Conservation (phyloP, 2,329 filamentous ascomycete genomes). For the Phialophora expanda region DNA sequence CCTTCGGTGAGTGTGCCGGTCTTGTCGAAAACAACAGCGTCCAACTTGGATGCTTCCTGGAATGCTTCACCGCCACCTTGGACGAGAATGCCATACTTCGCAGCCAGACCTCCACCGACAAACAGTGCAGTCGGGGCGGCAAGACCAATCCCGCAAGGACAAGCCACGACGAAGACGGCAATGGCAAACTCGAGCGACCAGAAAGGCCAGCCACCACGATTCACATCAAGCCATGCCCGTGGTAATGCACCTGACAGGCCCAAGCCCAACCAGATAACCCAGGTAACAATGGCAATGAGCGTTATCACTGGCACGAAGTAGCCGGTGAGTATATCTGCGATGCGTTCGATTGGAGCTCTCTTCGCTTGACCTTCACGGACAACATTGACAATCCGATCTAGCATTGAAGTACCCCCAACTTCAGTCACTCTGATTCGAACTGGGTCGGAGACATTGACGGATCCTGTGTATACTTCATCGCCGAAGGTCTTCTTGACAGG, state of each 20-base stretch:
- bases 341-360: constrained; percentile 54
- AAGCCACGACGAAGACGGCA: constrained; percentile 84
- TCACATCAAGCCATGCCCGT: constrained; percentile 57
- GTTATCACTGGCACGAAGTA: constrained; percentile 58
- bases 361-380: constrained; percentile 57
- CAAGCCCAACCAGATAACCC: constrained; percentile 54
- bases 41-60: constrained; percentile 77
- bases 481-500: constrained; percentile 51
- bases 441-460: constrained; percentile 55
- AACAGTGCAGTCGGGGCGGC: constrained; percentile 89
- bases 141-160: constrained; percentile 80
- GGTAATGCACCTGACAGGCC: constrained; percentile 52
- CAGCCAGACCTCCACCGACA: constrained; percentile 79
- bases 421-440: constrained; percentile 52
- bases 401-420: constrained; percentile 55
- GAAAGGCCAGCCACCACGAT: constrained; percentile 57
- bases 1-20: constrained; percentile 79
- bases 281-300: constrained; percentile 54
- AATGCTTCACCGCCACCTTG: constrained; percentile 86
- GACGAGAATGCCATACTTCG: constrained; percentile 78
- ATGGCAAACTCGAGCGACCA: constrained; percentile 71
- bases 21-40: constrained; percentile 86
- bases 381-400: constrained; percentile 56
- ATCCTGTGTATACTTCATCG: constrained; percentile 54
- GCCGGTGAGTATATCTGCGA: constrained; percentile 55